Evolutionary conservation across 345 rosid species (phyloP).

Genomic region (Syzygium aromaticum): DNA sequence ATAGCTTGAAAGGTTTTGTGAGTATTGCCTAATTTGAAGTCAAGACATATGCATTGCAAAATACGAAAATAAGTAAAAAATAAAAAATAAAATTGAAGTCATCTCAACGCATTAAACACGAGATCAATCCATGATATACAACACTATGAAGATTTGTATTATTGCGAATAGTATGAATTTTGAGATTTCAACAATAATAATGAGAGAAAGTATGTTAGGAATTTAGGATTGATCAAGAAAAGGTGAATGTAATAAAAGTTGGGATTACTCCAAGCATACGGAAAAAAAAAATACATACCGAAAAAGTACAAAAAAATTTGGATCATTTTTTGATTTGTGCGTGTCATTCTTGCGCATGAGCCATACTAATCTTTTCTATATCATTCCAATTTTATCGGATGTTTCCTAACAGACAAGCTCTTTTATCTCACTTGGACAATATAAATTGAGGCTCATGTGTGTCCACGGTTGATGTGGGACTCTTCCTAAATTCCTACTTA

Average conservation of each 20-base stretch:
- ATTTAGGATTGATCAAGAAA: not conserved
- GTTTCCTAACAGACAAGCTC: not conserved
- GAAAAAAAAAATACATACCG: no score
- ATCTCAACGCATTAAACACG: not conserved
- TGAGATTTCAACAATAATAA: not conserved
- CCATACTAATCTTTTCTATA: not conserved
- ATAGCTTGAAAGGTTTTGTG: not conserved
- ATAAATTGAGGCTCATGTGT: not conserved
- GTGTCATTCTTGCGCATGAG: not conserved
- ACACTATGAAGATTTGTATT: not conserved
- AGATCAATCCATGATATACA: not conserved
- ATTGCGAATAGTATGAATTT: not conserved
- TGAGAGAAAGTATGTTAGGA: no score
- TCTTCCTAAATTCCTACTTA: not conserved
- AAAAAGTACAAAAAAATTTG: not conserved
- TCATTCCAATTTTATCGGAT: not conserved
- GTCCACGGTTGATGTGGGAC: not conserved
- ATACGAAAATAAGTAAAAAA: not conserved
- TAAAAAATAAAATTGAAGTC: not conserved
- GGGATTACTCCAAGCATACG: not conserved
- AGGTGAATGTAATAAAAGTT: not conserved
- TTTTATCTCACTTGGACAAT: accelerated
- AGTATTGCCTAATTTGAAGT: not conserved
- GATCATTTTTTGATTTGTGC: not conserved
- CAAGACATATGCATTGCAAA: not conserved